A percentile compares a stretch with the other conserved stretches of the same genome.
These are phyloP conservation scores for Erodium maritimum DNA, from an alignment of 345 rosid genomes.

Conservation along the genomic window DNA sequence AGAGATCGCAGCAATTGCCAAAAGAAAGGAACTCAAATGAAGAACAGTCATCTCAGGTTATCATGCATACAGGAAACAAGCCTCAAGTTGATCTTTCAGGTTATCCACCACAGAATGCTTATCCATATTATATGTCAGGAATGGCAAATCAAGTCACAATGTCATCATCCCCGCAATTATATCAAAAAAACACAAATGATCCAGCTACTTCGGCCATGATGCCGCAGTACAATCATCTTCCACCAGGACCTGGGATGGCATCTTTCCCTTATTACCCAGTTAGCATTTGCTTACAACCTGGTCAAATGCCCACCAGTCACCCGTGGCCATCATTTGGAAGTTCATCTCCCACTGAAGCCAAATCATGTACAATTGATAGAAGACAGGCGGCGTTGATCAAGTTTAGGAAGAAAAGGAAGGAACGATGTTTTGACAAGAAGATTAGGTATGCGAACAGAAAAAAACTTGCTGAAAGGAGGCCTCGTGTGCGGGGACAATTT, in stretches of 20 bases:
- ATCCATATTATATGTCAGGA: slow-evolving; percentile 69
- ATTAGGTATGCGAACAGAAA: slow-evolving; percentile 86
- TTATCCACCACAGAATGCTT: slow-evolving; percentile 37
- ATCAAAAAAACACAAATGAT: slow-evolving; percentile 42
- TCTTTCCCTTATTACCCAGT: slow-evolving; percentile 66
- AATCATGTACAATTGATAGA: slow-evolving; percentile 52
- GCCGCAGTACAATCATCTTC: slow-evolving; percentile 61
- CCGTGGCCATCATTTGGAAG: slow-evolving; percentile 59
- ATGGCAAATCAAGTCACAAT: slow-evolving; percentile 61
- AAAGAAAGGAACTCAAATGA: slow-evolving; percentile 31
- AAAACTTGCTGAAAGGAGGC: slow-evolving; percentile 92
- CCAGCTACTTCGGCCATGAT: slow-evolving; percentile 34
- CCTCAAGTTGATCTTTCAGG: slow-evolving; percentile 36
- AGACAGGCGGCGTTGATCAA: slow-evolving; percentile 87
- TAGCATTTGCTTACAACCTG: slow-evolving; percentile 49
- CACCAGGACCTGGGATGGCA: slow-evolving; percentile 49
- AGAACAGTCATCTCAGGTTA: slow-evolving; percentile 24
- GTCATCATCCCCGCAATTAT: slow-evolving; percentile 50
- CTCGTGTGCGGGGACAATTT: slow-evolving; percentile 96
- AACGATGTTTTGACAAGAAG: slow-evolving; percentile 93
- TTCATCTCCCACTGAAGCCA: slow-evolving; percentile 42
- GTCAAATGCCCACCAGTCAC: slow-evolving; percentile 43
- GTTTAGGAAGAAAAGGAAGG: slow-evolving; percentile 88
- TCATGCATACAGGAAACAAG: slow-evolving; percentile 29
- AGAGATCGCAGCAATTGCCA: slow-evolving; percentile 42